Conservation (phyloP, 768 basidiomycete genomes). For the Termitomyces sp. region DNA sequence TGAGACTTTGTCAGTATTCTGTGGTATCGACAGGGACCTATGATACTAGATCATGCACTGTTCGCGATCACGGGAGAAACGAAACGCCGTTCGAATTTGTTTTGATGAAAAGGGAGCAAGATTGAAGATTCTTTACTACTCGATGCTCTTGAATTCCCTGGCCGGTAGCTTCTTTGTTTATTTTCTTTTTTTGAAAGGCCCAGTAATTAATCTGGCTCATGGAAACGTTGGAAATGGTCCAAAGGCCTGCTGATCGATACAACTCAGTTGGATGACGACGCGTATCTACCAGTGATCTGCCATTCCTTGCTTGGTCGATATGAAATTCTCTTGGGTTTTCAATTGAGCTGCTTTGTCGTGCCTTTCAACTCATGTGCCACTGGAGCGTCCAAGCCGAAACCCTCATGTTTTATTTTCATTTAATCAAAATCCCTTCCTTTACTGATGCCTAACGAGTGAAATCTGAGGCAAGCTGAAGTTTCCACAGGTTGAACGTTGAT, state of each 20-base stretch:
- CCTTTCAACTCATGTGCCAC: neutral
- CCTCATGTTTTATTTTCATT: neutral
- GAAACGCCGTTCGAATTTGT: no score
- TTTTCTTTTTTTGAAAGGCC: no score
- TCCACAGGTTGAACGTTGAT: no score
- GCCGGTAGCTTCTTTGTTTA: no score
- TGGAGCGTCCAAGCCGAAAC: neutral
- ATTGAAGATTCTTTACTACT: no score
- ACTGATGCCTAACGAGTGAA: neutral
- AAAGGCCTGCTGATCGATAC: neutral
- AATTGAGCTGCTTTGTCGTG: neutral
- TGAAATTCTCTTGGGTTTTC: neutral
- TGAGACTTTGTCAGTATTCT: no score
- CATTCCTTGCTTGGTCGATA: neutral
- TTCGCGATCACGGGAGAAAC: no score
- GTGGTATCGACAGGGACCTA: no score
- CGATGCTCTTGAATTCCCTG: no score
- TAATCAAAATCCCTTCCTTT: neutral
- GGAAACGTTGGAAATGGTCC: neutral
- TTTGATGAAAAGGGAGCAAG: no score
- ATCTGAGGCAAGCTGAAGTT: neutral
- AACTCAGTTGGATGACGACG: neutral
- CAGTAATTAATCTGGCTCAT: neutral
- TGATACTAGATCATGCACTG: no score
- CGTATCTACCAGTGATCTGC: neutral